A percentile compares a stretch with the other conserved stretches of the same genome.
These are phyloP conservation scores for Fusarium foetens DNA, from an alignment of 2,329 filamentous ascomycete genomes.

Conservation along the genomic window DNA sequence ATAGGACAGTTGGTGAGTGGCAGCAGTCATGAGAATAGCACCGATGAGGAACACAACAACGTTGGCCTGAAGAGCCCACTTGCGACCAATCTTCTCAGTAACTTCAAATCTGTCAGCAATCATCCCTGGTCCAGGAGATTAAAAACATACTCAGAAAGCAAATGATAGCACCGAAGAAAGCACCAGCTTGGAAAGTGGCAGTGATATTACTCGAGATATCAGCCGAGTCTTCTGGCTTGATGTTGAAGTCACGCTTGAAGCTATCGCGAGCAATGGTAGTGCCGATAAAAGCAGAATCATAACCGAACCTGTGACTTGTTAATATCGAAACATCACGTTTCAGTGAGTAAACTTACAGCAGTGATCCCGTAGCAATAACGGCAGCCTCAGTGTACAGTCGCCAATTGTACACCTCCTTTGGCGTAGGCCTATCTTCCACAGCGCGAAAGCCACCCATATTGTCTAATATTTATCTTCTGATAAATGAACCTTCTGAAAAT, in stretches of 20 bases:
- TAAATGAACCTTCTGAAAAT: not conserved
- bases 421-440: constrained; percentile 65
- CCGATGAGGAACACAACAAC: constrained; percentile 58
- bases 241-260: constrained; percentile 57
- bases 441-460: constrained; percentile 55
- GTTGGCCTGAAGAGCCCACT: constrained; percentile 59
- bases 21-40: constrained; percentile 55
- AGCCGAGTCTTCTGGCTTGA: constrained; percentile 44
- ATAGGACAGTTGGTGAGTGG: constrained; percentile 53
- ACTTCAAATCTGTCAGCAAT: constrained; percentile 38
- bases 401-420: constrained; percentile 65
- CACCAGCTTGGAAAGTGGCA: constrained; percentile 59
- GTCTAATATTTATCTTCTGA: not conserved
- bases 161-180: constrained; percentile 63
- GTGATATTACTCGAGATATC: constrained; percentile 57
- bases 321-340: not conserved
- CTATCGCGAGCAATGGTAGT: constrained; percentile 61
- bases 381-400: constrained; percentile 58
- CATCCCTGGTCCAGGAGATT: accelerated
- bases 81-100: constrained; percentile 61
- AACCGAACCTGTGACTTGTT: constrained; percentile 55
- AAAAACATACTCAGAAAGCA: constrained; percentile 51
- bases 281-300: constrained; percentile 65
- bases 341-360: constrained; percentile 47
- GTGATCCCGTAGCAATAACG: constrained; percentile 60